Conservation (phyloP, 352 stramenopile species). For the Pythium sp. region DNA sequence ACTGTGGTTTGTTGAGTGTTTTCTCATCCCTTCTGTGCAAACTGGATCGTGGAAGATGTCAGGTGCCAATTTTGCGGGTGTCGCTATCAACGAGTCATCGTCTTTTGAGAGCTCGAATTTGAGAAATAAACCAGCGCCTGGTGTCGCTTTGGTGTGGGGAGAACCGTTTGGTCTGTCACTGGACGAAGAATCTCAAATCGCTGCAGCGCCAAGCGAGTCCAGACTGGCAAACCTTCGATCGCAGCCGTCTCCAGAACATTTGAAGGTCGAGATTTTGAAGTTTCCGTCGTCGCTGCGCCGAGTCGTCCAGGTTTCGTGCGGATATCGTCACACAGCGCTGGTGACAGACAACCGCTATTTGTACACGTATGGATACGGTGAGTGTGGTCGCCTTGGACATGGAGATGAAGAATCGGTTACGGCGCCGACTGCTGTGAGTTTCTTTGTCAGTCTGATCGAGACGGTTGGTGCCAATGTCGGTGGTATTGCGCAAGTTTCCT, state of each 20-base stretch:
- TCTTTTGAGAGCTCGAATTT: neutral
- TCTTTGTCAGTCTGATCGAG: slow-evolving; percentile 50
- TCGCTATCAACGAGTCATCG: neutral
- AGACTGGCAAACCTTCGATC: slow-evolving; percentile 19
- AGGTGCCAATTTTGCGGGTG: slow-evolving; percentile 20
- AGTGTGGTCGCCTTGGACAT: slow-evolving; percentile 76
- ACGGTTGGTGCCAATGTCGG: slow-evolving; percentile 31
- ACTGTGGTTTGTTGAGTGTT: slow-evolving; percentile 55
- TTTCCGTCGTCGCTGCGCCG: slow-evolving; percentile 52
- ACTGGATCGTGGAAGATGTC: slow-evolving; percentile 38
- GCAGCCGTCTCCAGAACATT: neutral
- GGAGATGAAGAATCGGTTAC: slow-evolving; percentile 50
- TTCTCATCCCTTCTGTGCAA: slow-evolving; percentile 36
- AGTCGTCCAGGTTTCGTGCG: slow-evolving; percentile 69
- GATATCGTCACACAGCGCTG: slow-evolving; percentile 75
- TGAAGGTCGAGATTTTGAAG: slow-evolving; percentile 32
- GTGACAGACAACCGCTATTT: slow-evolving; percentile 61
- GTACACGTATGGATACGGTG: slow-evolving; percentile 80
- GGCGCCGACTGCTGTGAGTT: slow-evolving; percentile 45
- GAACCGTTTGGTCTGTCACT: slow-evolving; percentile 58
- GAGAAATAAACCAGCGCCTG: slow-evolving; percentile 27
- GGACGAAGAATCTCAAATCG: slow-evolving; percentile 52
- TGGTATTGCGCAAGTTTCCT: slow-evolving; percentile 54
- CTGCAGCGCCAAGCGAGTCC: slow-evolving; percentile 13
- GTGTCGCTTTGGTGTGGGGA: slow-evolving; percentile 59